Conservation (phyloP, 768 basidiomycete genomes). For the Ramaria sp. region DNA sequence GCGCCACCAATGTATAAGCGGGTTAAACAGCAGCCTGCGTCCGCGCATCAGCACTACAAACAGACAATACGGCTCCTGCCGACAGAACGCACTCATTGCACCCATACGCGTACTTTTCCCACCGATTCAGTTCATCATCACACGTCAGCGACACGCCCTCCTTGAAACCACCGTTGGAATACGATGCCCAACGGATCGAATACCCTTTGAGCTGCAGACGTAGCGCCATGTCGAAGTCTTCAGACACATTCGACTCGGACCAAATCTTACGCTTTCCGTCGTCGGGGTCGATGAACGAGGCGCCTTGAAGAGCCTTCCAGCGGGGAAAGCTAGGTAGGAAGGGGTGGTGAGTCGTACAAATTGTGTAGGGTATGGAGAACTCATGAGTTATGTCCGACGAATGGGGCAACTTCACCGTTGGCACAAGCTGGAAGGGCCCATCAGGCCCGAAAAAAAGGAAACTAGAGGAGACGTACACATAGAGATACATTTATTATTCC, state of each 20-base stretch:
- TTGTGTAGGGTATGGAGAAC: not conserved
- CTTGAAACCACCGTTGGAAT: conserved; percentile 77
- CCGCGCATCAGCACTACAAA: conserved; percentile 8
- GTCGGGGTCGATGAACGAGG: conserved; percentile 39
- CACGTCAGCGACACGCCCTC: conserved; percentile 86
- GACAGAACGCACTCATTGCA: not conserved
- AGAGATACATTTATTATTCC: conserved; percentile 77
- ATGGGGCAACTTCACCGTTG: conserved; percentile 75
- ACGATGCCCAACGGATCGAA: conserved; percentile 78
- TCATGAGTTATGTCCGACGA: conserved; percentile 79
- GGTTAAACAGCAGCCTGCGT: conserved; percentile 67
- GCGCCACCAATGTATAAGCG: conserved; percentile 65
- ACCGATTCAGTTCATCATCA: conserved; percentile 84
- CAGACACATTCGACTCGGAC: conserved; percentile 57
- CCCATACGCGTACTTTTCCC: conserved; percentile 84
- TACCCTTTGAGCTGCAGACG: conserved; percentile 54
- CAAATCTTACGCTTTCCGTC: conserved; percentile 46
- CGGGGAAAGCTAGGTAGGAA: conserved; percentile 33
- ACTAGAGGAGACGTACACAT: conserved; percentile 30
- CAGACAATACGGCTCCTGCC: not conserved
- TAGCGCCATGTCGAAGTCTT: conserved; percentile 63
- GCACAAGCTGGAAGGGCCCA: conserved; percentile 31
- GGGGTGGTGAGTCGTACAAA: not conserved
- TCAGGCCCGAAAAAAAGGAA: too few relatives aligned
- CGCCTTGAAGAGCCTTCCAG: conserved; percentile 48